A percentile compares a stretch with the other conserved stretches of the same genome.
Evolutionary conservation across 495 filamentous ascomycete species (phyloP).

Genomic region (Neurospora discreta): DNA sequence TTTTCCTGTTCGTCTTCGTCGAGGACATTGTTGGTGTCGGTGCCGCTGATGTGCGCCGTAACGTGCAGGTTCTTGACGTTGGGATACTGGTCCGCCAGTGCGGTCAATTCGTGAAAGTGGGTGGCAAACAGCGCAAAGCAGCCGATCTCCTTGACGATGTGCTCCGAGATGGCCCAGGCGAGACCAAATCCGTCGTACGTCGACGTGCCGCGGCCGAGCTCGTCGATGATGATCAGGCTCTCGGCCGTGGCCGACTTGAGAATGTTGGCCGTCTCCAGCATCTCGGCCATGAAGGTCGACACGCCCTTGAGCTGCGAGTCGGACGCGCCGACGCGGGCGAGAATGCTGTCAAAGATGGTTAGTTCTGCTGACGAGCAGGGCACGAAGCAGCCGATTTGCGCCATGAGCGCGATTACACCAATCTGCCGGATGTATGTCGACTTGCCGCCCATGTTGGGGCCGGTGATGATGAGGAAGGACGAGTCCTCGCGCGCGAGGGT

Average conservation of each 20-base stretch:
- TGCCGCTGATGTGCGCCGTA: conserved; percentile 81
- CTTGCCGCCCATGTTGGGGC: conserved; percentile 98
- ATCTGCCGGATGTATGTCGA: conserved; percentile 98
- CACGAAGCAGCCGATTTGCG: conserved; percentile 93
- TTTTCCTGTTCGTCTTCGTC: conserved; percentile 5
- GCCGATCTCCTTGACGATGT: conserved; percentile 89
- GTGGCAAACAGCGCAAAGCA: conserved; percentile 93
- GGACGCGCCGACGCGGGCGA: conserved; percentile 88
- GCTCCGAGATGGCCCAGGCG: conserved; percentile 96
- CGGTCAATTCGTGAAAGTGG: conserved; percentile 96
- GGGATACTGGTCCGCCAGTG: conserved; percentile 69
- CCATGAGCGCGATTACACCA: conserved; percentile 95
- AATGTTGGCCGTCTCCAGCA: conserved; percentile 98
- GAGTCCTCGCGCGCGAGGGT: conserved; percentile 67
- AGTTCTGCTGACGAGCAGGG: conserved; percentile 83
- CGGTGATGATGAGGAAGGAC: conserved; percentile 93
- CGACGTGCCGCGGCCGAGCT: conserved; percentile 93
- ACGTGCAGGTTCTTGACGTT: conserved; percentile 92
- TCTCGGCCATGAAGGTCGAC: conserved; percentile 99
- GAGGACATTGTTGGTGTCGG: conserved; percentile 4
- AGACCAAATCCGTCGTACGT: conserved; percentile 98
- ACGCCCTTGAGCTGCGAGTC: conserved; percentile 97
- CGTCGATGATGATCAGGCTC: conserved; percentile 94
- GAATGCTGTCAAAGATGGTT: conserved; percentile 95
- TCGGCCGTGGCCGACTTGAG: conserved; percentile 93